Evolutionary conservation across 140 eudicot species (phyloP).

Genomic region (Flaveria floridana): DNA sequence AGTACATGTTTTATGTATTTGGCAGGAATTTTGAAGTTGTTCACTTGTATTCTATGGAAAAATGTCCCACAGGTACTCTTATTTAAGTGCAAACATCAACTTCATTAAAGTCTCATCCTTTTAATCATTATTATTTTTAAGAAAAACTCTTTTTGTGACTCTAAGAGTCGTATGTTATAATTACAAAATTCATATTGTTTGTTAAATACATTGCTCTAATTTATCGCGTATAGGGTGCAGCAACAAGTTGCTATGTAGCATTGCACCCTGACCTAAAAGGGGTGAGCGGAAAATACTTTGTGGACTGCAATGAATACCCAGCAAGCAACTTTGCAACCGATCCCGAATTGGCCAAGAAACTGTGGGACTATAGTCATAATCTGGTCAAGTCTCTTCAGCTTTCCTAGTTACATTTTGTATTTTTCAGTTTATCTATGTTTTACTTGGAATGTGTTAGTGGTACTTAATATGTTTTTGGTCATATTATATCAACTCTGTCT

Average conservation of each 20-base stretch:
- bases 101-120: not conserved
- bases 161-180: not conserved
- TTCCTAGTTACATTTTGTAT: not conserved
- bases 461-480: not conserved
- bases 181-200: not conserved
- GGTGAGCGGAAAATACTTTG: constrained; percentile 61
- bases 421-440: constrained; percentile 3
- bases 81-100: not conserved
- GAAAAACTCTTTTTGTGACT: not conserved
- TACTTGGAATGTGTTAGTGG: not conserved
- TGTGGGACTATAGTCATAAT: constrained; percentile 79
- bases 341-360: constrained; percentile 53
- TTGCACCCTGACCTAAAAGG: constrained; percentile 70
- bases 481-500: not conserved
- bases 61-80: constrained; percentile 77
- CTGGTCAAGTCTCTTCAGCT: constrained; percentile 46
- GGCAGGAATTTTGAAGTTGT: constrained; percentile 55
- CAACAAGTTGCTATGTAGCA: constrained; percentile 80
- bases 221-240: constrained; percentile 62
- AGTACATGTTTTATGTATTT: not conserved
- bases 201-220: not conserved
- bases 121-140: not conserved
- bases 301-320: constrained; percentile 70
- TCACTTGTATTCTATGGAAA: constrained; percentile 69
- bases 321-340: constrained; percentile 57